Evolutionary conservation across 257 asterid species (phyloP).

Genomic region (Rehmannia glutinosa): DNA sequence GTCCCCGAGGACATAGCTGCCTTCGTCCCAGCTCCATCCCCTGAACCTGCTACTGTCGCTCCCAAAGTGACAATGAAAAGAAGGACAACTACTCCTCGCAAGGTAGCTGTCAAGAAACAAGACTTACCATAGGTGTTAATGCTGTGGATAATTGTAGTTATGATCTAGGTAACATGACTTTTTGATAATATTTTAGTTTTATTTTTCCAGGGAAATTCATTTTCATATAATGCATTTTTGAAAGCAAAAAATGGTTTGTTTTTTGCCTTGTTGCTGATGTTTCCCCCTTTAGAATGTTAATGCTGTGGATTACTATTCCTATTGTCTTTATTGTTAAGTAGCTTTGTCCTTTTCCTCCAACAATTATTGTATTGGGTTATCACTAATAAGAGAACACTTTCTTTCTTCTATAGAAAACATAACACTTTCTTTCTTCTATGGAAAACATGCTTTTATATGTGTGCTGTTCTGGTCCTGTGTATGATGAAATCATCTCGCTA

Average conservation of each 20-base stretch:
- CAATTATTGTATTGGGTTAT: neutral
- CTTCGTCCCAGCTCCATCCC: too few species aligned
- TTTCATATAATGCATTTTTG: constrained; percentile 6
- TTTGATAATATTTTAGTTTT: too few species aligned
- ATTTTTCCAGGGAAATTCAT: too few species aligned
- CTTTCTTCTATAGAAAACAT: too few species aligned
- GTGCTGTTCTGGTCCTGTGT: neutral
- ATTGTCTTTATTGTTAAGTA: neutral
- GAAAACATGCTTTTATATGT: constrained; percentile 1
- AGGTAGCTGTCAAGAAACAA: too few species aligned
- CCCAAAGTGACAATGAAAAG: too few species aligned
- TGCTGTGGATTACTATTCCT: neutral
- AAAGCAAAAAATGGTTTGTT: neutral
- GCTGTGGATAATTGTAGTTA: too few species aligned
- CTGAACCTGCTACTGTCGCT: too few species aligned
- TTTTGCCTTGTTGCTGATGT: neutral
- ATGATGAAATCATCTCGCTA: neutral
- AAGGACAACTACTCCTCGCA: too few species aligned
- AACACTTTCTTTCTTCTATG: neutral
- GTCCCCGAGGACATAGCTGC: too few species aligned
- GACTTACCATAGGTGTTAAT: too few species aligned
- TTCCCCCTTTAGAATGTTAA: neutral
- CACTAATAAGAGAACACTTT: neutral
- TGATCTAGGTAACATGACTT: too few species aligned
- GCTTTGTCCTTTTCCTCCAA: neutral